phyloP scores from a whole-genome alignment of 441 rosid species.

The Populus hybrid region DNA sequence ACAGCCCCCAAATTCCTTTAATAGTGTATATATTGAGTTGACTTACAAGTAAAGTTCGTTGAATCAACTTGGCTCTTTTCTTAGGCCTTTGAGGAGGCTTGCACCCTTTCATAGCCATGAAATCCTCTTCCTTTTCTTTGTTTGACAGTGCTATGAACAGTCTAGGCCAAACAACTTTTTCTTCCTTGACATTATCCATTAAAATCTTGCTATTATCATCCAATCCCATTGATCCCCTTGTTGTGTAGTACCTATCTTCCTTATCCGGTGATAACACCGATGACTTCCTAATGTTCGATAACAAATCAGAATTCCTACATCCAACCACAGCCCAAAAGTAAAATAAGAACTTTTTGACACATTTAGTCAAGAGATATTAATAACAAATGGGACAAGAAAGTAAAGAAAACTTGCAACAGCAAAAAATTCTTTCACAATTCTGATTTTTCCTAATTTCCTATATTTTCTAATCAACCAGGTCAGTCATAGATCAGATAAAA shows the following conservation, averaged over 20 bases:
- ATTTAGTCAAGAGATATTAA: not conserved
- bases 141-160: conserved; percentile 61
- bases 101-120: conserved; percentile 93
- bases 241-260: conserved; percentile 78
- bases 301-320: conserved; percentile 44
- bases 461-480: not conserved
- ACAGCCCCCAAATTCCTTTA: not conserved
- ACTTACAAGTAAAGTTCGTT: conserved; percentile 72
- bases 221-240: conserved; percentile 65
- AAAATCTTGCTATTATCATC: conserved; percentile 60
- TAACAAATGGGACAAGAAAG: not conserved
- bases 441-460: not conserved
- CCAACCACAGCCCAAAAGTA: not conserved
- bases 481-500: not conserved
- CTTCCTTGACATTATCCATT: conserved; percentile 54
- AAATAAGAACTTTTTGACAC: conserved; percentile 8
- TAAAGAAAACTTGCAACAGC: not conserved
- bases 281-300: conserved; percentile 44
- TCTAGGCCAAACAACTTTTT: conserved; percentile 69
- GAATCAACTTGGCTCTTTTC: conserved; percentile 80
- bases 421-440: not conserved
- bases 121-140: conserved; percentile 95
- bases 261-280: conserved; percentile 54
- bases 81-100: conserved; percentile 87
- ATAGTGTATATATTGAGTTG: not conserved